phyloP scores from a whole-genome alignment of 164 flowering plant genomes.

The Saururus chinensis region DNA sequence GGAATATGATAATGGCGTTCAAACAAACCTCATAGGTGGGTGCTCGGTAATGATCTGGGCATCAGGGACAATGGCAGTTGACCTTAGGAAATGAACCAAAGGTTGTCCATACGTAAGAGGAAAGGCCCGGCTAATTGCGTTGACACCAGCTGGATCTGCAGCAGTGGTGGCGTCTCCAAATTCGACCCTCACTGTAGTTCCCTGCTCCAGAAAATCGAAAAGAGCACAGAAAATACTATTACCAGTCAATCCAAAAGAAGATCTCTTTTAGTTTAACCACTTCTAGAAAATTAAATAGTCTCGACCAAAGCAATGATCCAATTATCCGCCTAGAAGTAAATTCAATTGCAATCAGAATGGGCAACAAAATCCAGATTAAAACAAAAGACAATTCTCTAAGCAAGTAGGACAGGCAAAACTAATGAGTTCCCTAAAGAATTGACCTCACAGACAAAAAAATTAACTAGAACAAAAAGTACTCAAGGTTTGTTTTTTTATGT shows the following conservation, averaged over 20 bases:
- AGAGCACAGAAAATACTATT: background rate
- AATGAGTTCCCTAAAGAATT: background rate
- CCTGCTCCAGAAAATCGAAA: conserved; percentile 29
- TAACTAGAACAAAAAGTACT: too few species aligned
- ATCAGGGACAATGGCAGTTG: conserved; percentile 67
- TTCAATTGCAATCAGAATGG: background rate
- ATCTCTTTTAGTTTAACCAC: too few species aligned
- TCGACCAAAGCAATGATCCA: background rate
- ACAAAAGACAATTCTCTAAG: background rate
- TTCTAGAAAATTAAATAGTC: too few species aligned
- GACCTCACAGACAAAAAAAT: background rate
- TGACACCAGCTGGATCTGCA: conserved; percentile 55
- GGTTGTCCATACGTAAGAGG: conserved; percentile 94
- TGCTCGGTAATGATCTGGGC: conserved; percentile 86
- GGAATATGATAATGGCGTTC: background rate
- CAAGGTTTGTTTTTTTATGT: too few species aligned
- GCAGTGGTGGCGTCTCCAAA: conserved; percentile 83
- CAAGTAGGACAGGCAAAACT: background rate
- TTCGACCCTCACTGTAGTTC: conserved; percentile 89
- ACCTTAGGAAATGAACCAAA: conserved; percentile 80
- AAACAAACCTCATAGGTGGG: conserved; percentile 60
- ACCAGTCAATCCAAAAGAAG: background rate
- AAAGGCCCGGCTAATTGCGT: conserved; percentile 45
- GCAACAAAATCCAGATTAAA: background rate
- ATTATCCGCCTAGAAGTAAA: too few species aligned